Evolutionary conservation across 345 rosid species (phyloP).

Genomic region (Trapa bicornis): DNA sequence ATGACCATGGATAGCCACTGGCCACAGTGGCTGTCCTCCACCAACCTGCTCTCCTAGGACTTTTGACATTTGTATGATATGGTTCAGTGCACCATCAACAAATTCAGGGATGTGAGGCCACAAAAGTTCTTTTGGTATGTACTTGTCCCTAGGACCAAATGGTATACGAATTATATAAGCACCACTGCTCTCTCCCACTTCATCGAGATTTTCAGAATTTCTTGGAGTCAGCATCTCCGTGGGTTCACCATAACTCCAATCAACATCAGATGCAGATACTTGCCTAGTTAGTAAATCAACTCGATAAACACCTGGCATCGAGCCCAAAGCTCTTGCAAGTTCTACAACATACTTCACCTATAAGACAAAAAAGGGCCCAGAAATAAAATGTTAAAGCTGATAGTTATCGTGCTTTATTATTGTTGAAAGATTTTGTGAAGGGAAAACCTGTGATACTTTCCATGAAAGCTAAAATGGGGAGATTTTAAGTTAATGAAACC

Average conservation of each 20-base stretch:
- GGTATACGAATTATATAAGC: constrained; percentile 91
- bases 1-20: constrained; percentile 93
- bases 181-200: constrained; percentile 97
- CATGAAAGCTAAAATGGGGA: background rate
- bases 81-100: constrained; percentile 93
- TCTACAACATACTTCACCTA: constrained; percentile 49
- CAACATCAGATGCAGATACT: constrained; percentile 41
- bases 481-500: background rate
- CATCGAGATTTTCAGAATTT: constrained; percentile 61
- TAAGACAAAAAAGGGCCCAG: background rate
- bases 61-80: constrained; percentile 89
- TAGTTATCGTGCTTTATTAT: background rate
- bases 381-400: background rate
- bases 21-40: constrained; percentile 89
- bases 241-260: constrained; percentile 92
- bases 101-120: constrained; percentile 98
- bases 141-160: constrained; percentile 84
- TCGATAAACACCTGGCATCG: constrained; percentile 45
- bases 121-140: constrained; percentile 71
- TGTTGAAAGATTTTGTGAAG: background rate
- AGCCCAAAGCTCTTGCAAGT: constrained; percentile 47
- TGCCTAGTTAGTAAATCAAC: constrained; percentile 48
- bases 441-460: background rate
- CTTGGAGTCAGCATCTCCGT: constrained; percentile 81
- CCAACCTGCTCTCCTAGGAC: constrained; percentile 94